phyloP scores from a whole-genome alignment of 805 yeast genomes.

The Myxozyma neglecta region DNA sequence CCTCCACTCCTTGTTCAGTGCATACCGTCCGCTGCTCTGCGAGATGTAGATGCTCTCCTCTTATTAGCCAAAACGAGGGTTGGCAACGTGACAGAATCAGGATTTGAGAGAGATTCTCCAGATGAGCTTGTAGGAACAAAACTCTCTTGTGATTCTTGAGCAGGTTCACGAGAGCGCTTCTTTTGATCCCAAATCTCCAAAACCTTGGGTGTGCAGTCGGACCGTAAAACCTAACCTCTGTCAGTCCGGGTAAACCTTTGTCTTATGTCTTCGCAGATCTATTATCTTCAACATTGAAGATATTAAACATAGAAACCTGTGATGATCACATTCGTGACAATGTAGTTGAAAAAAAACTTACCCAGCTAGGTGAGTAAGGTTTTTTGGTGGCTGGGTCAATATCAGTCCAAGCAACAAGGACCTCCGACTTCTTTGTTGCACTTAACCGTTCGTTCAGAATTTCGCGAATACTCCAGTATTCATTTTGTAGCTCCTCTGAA shows the following conservation, averaged over 20 bases:
- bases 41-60: background rate
- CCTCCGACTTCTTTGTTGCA: background rate
- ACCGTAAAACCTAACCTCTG: background rate
- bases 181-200: background rate
- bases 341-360: background rate
- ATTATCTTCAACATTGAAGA: background rate
- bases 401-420: constrained; percentile 12
- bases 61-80: background rate
- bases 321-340: background rate
- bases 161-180: background rate
- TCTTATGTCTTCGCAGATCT: background rate
- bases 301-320: background rate
- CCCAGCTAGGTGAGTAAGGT: constrained; percentile 16
- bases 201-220: background rate
- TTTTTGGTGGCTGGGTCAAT: constrained; percentile 7
- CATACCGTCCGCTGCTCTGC: background rate
- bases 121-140: background rate
- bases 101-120: background rate
- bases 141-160: background rate
- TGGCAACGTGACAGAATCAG: background rate
- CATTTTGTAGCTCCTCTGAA: background rate
- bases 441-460: constrained; percentile 5
- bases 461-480: constrained; percentile 2
- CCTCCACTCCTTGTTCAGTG: background rate
- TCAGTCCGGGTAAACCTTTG: background rate